Evolutionary conservation across 1,139 yeast species (phyloP).

Genomic region (Sugiyamaella neomexicana): DNA sequence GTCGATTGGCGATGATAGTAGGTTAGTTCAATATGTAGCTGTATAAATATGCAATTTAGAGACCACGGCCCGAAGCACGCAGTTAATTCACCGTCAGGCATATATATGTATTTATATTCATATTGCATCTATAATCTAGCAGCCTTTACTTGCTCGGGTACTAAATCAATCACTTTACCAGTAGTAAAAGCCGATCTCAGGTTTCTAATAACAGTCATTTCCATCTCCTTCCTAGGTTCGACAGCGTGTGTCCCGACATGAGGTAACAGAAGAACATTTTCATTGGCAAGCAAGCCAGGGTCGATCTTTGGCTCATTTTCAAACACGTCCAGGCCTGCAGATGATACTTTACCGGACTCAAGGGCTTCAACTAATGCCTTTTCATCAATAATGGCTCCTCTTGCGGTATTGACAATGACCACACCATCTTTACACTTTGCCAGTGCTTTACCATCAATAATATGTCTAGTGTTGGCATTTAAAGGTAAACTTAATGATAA

Average conservation of each 20-base stretch:
- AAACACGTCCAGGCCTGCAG: conserved; percentile 68
- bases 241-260: conserved; percentile 65
- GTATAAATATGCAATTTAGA: too few relatives aligned
- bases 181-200: conserved; percentile 47
- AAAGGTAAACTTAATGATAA: conserved; percentile 66
- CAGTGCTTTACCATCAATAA: conserved; percentile 54
- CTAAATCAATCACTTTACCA: conserved; percentile 57
- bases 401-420: conserved; percentile 61
- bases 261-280: conserved; percentile 58
- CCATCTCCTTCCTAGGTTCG: conserved; percentile 60
- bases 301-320: conserved; percentile 68
- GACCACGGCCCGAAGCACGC: too few relatives aligned
- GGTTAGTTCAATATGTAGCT: too few relatives aligned
- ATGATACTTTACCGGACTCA: conserved; percentile 65
- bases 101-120: too few relatives aligned
- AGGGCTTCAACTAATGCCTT: conserved; percentile 59
- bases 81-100: too few relatives aligned
- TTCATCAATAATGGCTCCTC: conserved; percentile 76
- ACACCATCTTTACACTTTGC: conserved; percentile 67
- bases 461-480: conserved; percentile 52
- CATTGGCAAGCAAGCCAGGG: conserved; percentile 39
- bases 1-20: too few relatives aligned
- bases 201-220: conserved; percentile 52
- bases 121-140: conserved; percentile 10
- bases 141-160: conserved; percentile 40